Conservation (phyloP, 2,329 filamentous ascomycete species). For the Diaporthe eres region DNA sequence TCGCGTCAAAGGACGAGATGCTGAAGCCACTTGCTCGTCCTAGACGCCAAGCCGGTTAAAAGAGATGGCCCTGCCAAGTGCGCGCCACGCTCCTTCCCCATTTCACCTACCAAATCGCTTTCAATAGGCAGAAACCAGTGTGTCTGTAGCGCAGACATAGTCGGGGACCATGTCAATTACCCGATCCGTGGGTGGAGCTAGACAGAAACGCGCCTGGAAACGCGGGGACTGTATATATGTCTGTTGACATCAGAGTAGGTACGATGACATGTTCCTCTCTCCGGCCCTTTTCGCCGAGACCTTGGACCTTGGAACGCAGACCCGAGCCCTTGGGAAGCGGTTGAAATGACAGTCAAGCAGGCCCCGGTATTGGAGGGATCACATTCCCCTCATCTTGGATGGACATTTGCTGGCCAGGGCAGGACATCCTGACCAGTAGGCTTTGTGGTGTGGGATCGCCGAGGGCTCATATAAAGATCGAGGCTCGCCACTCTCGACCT, state of each 20-base stretch:
- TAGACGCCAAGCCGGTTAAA: constrained; percentile 24
- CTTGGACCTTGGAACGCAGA: neutral
- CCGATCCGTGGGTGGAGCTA: no score
- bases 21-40: neutral
- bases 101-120: neutral
- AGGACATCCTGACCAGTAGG: neutral
- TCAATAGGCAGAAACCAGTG: neutral
- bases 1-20: neutral
- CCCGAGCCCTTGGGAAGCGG: neutral
- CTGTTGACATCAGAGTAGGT: neutral
- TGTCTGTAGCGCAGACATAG: neutral
- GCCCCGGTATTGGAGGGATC: neutral
- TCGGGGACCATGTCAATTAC: neutral
- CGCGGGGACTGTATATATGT: neutral
- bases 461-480: neutral
- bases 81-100: neutral
- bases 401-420: neutral
- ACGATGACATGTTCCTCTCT: neutral
- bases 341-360: neutral
- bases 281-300: neutral
- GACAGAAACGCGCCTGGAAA: neutral
- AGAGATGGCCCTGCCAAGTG: neutral
- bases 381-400: constrained; percentile 15
- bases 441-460: neutral
- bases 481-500: neutral